Evolutionary conservation across 2,329 filamentous ascomycete species (phyloP).

Genomic region (Septoria petroselini): DNA sequence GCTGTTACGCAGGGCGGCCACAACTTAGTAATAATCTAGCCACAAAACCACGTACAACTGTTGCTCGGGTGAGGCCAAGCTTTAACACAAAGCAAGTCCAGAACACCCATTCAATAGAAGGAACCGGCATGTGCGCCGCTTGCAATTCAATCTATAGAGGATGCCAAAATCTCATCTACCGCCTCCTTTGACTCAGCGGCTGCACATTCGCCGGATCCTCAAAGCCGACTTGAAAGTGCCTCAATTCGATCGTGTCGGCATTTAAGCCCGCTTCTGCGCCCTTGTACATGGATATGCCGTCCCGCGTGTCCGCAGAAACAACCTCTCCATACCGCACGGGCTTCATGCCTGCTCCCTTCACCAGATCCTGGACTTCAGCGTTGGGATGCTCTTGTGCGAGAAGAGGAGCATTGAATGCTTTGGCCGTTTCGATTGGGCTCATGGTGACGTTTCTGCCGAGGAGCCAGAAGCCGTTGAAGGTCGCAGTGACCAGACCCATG

Average conservation of each 20-base stretch:
- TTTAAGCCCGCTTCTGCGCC: not conserved
- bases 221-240: constrained; percentile 17
- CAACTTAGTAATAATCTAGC: too few relatives aligned
- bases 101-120: too few relatives aligned
- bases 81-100: too few relatives aligned
- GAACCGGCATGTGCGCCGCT: too few relatives aligned
- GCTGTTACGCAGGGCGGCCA: too few relatives aligned
- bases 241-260: constrained; percentile 17
- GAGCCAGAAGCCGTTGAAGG: constrained; percentile 19
- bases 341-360: constrained; percentile 18
- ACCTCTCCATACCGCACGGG: constrained; percentile 22
- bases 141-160: too few relatives aligned
- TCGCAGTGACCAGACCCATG: constrained; percentile 10
- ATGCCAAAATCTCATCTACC: too few relatives aligned
- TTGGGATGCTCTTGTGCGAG: constrained; percentile 20
- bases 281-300: constrained; percentile 8
- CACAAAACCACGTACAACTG: too few relatives aligned
- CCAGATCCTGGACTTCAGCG: constrained; percentile 19
- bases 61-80: too few relatives aligned
- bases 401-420: constrained; percentile 22
- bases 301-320: not conserved
- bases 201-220: constrained; percentile 22
- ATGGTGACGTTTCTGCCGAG: constrained; percentile 19
- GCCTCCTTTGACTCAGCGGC: constrained; percentile 6
- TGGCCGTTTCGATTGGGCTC: constrained; percentile 21